A percentile compares a stretch with the other conserved stretches of the same genome.
Conservation (phyloP, 148 eudicot genomes). For the Silene conica region DNA sequence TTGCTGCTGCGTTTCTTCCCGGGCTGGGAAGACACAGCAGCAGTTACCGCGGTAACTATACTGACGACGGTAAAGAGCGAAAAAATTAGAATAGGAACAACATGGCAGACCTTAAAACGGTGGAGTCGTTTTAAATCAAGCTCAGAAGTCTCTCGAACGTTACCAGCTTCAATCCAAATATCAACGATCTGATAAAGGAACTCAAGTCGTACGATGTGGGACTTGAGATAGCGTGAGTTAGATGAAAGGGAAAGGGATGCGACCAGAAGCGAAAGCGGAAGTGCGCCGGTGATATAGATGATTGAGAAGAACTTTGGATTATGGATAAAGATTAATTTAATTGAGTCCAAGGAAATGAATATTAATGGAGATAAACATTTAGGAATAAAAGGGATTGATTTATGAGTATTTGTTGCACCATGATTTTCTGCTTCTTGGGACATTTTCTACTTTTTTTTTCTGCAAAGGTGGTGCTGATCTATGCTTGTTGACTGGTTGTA, state of each 20-base stretch:
- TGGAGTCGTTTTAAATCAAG: constrained; percentile 24
- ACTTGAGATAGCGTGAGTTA: neutral
- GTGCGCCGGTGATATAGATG: neutral
- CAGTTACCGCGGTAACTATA: constrained; percentile 22
- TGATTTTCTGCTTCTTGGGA: neutral
- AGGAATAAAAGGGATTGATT: neutral
- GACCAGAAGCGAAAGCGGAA: neutral
- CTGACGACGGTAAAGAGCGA: constrained; percentile 49
- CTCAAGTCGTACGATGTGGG: constrained; percentile 18
- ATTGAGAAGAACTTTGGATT: neutral
- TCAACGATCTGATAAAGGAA: constrained; percentile 14
- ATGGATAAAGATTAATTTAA: neutral
- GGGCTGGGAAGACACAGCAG: neutral
- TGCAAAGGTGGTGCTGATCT: neutral
- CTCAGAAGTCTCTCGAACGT: constrained; percentile 3
- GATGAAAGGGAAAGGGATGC: constrained; percentile 1
- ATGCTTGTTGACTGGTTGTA: neutral
- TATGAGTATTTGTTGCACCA: neutral
- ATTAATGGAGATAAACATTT: constrained; percentile 4
- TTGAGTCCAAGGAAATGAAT: neutral
- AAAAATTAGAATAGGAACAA: constrained; percentile 28
- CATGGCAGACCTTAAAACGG: constrained; percentile 31
- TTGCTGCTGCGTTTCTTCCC: neutral
- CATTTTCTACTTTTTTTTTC: neutral
- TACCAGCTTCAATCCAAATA: constrained; percentile 23